phyloP scores from a whole-genome alignment of 768 basidiomycete species.

The Daedaleopsis sinensis region DNA sequence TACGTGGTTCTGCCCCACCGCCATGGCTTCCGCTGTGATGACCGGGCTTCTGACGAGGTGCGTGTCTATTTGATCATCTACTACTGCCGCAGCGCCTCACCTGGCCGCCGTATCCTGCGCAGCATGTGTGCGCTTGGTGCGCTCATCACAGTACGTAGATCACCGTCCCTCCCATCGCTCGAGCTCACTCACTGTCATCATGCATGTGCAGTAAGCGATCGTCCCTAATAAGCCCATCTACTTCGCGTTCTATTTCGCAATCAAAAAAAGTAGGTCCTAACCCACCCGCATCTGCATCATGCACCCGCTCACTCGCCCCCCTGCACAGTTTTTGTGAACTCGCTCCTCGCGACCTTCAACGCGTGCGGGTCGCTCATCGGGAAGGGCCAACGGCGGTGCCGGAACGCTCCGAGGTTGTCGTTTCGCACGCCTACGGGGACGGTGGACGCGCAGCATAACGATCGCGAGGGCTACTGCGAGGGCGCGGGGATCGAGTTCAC shows the following conservation, averaged over 20 bases:
- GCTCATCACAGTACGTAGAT: slow-evolving; percentile 11
- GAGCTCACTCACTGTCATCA: too few relatives aligned
- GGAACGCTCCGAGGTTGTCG: too few relatives aligned
- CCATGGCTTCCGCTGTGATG: slow-evolving; percentile 23
- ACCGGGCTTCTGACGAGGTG: slow-evolving; percentile 25
- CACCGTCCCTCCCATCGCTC: too few relatives aligned
- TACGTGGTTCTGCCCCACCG: neutral
- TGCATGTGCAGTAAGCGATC: slow-evolving; percentile 11
- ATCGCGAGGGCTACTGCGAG: too few relatives aligned
- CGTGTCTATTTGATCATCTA: too few relatives aligned
- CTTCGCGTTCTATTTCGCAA: slow-evolving; percentile 23
- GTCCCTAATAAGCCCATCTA: slow-evolving; percentile 18
- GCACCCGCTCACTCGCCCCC: too few relatives aligned
- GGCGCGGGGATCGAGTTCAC: slow-evolving; percentile 3
- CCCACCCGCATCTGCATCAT: neutral
- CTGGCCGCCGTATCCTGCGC: neutral
- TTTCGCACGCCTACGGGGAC: too few relatives aligned
- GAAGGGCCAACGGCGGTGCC: too few relatives aligned
- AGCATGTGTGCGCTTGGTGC: slow-evolving; percentile 16
- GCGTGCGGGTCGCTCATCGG: slow-evolving; percentile 10
- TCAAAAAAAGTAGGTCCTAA: slow-evolving; percentile 21
- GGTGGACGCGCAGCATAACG: neutral
- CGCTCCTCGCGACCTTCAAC: slow-evolving; percentile 24
- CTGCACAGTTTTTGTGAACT: slow-evolving; percentile 24
- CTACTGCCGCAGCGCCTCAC: neutral